These are phyloP conservation scores for Gentiana macrophylla DNA, from an alignment of 257 asterid genomes.

Conservation along the genomic window DNA sequence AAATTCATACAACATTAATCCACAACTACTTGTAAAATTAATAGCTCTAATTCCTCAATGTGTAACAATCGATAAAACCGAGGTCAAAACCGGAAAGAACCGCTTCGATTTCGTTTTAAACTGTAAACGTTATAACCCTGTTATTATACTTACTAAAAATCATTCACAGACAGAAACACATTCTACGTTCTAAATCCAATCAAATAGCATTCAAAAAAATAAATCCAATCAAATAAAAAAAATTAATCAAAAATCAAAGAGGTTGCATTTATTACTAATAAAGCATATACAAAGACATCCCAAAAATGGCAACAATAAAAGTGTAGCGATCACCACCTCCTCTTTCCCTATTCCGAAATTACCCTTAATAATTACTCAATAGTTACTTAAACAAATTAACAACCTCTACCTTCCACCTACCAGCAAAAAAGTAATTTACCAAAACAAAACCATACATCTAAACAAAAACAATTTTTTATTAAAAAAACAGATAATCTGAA, in stretches of 20 bases:
- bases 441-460: neutral
- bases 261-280: neutral
- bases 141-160: too few species aligned
- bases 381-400: neutral
- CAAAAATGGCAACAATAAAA: neutral
- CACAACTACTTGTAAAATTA: neutral
- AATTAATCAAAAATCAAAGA: neutral
- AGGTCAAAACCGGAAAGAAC: too few species aligned
- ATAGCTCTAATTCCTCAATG: too few species aligned
- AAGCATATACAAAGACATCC: neutral
- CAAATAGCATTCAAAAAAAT: neutral
- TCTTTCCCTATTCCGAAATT: conserved; percentile 1
- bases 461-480: neutral
- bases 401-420: neutral
- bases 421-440: neutral
- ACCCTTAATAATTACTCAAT: conserved; percentile 1
- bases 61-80: too few species aligned
- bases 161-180: too few species aligned
- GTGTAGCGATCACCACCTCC: neutral
- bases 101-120: too few species aligned
- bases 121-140: too few species aligned
- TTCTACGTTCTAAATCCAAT: neutral
- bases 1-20: neutral
- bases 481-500: neutral
- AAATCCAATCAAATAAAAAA: neutral